Base-by-base conservation (phyloP, 345 rosid species). In the Rubroshorea leprosula region DNA sequence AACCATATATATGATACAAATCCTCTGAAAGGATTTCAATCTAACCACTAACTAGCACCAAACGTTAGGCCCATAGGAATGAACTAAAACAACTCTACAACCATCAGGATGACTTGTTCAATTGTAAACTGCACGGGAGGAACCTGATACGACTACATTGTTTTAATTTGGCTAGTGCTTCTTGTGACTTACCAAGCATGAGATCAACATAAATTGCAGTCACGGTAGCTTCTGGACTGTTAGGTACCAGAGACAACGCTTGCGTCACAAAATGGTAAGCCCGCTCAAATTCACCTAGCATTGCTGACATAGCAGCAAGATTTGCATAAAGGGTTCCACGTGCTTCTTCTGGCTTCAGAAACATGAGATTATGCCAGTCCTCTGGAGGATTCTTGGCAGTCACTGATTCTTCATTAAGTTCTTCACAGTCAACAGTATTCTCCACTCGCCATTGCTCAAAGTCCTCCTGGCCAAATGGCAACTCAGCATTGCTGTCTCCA, bases 341-440 rank as follows among this genome's bases (percentile, higher is more conserved):
- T 44, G 99, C 97, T 79, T 84, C 97, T 64, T 78, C 90, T 4
- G 99, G 99, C 64, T 78, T 87, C 11, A 82, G 86, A 68, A 77
- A 79, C 63, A 51, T 54, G 17, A 74, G 47, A 46, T 76, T 71
- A 41, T 59, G 80, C 0, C 59, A 21, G 45, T 70, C 78, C 55
- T 78, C 81, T 0, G 41, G 53, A 44, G 74, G 51, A 21, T 49
- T 72, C 77, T 66, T 76, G 61, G 72, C 46, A 24, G 69, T 58
- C 15, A 63, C 55, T 24, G 81, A 51, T 61, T 69, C 79, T 38
- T 81, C 89, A 22, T 67, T 78, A 27, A 68, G 3, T 55, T 94
- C 97, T 68, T 90, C 97, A 54, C 65, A 70, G 38, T 94, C 97
- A 5, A 65, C 68, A 49, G 62, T 72, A 66, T 68, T 77, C 57